Evolutionary conservation across 495 filamentous ascomycete genomes (phyloP).

Genomic region (Staphylotrichum longicolle): DNA sequence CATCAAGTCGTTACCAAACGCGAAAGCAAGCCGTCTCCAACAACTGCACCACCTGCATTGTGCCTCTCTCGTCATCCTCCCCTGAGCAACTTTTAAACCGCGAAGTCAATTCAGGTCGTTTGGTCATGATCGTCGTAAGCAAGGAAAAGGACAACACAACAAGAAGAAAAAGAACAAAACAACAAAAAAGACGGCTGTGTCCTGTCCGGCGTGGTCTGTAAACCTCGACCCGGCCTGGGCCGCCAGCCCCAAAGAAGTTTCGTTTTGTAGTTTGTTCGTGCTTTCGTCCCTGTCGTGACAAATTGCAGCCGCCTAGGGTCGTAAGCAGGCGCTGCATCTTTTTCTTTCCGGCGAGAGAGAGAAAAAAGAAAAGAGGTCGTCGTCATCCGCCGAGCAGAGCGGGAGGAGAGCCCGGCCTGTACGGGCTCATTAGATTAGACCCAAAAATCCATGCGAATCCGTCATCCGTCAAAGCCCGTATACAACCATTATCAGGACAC

Average conservation of each 20-base stretch:
- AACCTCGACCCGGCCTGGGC: too few relatives aligned
- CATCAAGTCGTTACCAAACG: conserved; percentile 41
- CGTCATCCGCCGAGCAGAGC: conserved; percentile 23
- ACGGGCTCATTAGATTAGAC: conserved; percentile 18
- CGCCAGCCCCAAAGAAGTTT: not conserved
- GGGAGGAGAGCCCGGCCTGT: not conserved
- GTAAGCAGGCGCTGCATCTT: conserved; percentile 23
- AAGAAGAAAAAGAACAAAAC: conserved; percentile 15
- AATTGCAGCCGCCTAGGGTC: conserved; percentile 22
- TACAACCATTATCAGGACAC: conserved; percentile 39
- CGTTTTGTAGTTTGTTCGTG: not conserved
- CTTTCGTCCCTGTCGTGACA: conserved; percentile 8
- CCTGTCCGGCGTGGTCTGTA: not conserved
- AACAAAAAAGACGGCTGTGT: conserved; percentile 1
- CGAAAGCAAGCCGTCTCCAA: conserved; percentile 34
- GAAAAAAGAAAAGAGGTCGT: conserved; percentile 17
- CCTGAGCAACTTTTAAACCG: conserved; percentile 32
- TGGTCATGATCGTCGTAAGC: conserved; percentile 39
- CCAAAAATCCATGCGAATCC: conserved; percentile 20
- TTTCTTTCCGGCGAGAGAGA: conserved; percentile 10
- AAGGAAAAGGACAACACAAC: conserved; percentile 20
- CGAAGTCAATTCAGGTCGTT: conserved; percentile 31
- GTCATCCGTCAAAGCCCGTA: conserved; percentile 38
- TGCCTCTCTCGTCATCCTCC: conserved; percentile 19
- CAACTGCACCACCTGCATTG: conserved; percentile 16